phyloP scores from a whole-genome alignment of 768 basidiomycete species.

The Tricholoma furcatifolium region DNA sequence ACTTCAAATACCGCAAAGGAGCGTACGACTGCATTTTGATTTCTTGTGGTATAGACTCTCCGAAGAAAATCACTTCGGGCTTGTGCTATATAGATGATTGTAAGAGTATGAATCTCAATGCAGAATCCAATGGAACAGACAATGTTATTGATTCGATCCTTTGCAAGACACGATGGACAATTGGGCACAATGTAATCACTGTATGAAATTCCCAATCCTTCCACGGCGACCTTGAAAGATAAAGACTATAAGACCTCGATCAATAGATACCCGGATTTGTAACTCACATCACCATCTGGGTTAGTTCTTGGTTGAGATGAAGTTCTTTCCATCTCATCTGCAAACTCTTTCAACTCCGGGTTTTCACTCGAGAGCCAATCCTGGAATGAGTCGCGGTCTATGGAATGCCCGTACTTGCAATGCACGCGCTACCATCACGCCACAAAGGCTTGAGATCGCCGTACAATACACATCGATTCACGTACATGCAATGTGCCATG shows the following conservation, averaged over 20 bases:
- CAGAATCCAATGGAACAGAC: constrained; percentile 36
- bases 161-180: constrained; percentile 65
- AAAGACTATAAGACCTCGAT: not conserved
- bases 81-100: constrained; percentile 54
- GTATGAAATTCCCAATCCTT: constrained; percentile 67
- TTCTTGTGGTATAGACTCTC: constrained; percentile 73
- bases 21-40: constrained; percentile 74
- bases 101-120: not conserved
- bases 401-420: constrained; percentile 71
- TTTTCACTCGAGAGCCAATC: constrained; percentile 68
- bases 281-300: constrained; percentile 86
- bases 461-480: not conserved
- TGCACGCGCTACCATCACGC: constrained; percentile 61
- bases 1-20: not conserved
- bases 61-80: constrained; percentile 85
- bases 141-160: constrained; percentile 56
- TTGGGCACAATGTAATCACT: constrained; percentile 77
- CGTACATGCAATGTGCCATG: constrained; percentile 84
- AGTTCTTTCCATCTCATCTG: constrained; percentile 59
- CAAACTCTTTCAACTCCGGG: constrained; percentile 74
- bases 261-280: not conserved
- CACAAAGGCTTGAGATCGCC: not conserved
- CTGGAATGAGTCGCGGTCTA: constrained; percentile 71
- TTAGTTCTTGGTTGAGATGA: constrained; percentile 73
- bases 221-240: constrained; percentile 65